Conservation (phyloP, 2,329 filamentous ascomycete species). For the Daldinia sp. region DNA sequence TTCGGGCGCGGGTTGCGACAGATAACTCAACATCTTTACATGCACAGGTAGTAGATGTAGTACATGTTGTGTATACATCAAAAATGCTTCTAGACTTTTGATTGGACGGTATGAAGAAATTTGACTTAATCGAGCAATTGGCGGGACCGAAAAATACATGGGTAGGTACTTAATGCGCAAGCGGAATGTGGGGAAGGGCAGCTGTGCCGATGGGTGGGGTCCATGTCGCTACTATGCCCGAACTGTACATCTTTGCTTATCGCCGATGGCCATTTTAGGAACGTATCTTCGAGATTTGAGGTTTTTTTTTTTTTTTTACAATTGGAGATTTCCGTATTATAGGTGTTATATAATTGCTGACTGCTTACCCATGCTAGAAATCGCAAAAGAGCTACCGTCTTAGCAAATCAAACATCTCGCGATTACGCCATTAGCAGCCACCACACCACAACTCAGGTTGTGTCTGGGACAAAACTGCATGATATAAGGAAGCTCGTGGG, state of each 20-base stretch:
- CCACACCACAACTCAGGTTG: background rate
- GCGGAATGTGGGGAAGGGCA: slow-evolving; percentile 3
- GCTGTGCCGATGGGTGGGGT: background rate
- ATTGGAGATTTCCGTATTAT: slow-evolving; percentile 19
- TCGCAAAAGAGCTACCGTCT: background rate
- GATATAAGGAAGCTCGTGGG: background rate
- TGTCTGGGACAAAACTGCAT: background rate
- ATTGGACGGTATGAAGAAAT: background rate
- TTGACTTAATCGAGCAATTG: slow-evolving; percentile 6
- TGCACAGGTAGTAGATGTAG: background rate
- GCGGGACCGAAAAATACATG: slow-evolving; percentile 2
- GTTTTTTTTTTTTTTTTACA: background rate
- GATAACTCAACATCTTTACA: background rate
- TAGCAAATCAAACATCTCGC: background rate
- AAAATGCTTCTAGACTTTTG: background rate
- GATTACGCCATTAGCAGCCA: slow-evolving; percentile 4
- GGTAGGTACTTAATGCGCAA: slow-evolving; percentile 6
- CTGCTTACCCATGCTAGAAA: background rate
- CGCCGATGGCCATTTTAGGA: slow-evolving; percentile 7
- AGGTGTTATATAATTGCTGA: slow-evolving; percentile 4
- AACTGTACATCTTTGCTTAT: slow-evolving; percentile 6
- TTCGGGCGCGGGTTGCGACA: background rate
- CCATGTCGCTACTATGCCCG: slow-evolving; percentile 4
- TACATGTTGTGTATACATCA: background rate
- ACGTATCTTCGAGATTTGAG: slow-evolving; percentile 7